Percentiles rank a stretch among this genome's conserved stretches.
Conservation (phyloP, 495 filamentous ascomycete genomes). For the Neurospora terricola region DNA sequence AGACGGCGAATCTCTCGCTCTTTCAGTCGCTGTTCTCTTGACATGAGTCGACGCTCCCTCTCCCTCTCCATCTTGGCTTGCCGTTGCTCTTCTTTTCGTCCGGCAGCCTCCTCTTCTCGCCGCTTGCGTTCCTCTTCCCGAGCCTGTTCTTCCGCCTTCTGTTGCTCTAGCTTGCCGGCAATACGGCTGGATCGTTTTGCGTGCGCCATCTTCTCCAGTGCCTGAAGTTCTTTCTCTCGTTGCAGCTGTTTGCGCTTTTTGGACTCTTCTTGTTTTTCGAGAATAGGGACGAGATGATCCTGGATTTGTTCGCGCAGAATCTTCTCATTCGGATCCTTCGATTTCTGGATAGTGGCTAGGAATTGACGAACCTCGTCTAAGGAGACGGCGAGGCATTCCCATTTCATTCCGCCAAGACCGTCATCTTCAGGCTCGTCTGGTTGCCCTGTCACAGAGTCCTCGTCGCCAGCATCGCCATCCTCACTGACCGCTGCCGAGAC, state of each 20-base stretch:
- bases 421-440: slow-evolving; percentile 42
- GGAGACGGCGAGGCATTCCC: slow-evolving; percentile 84
- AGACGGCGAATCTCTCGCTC: slow-evolving; percentile 75
- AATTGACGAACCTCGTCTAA: slow-evolving; percentile 67
- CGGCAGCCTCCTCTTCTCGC: slow-evolving; percentile 52
- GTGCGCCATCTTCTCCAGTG: slow-evolving; percentile 73
- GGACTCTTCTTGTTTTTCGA: slow-evolving; percentile 72
- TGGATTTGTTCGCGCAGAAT: slow-evolving; percentile 56
- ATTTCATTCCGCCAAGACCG: slow-evolving; percentile 62
- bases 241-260: slow-evolving; percentile 57
- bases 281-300: slow-evolving; percentile 68
- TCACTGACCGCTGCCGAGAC: slow-evolving; percentile 45
- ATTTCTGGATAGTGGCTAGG: slow-evolving; percentile 57
- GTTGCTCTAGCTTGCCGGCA: slow-evolving; percentile 68
- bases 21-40: slow-evolving; percentile 70
- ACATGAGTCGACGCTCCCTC: slow-evolving; percentile 70
- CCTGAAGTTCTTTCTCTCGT: slow-evolving; percentile 70
- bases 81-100: slow-evolving; percentile 57
- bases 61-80: slow-evolving; percentile 61
- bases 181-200: slow-evolving; percentile 89
- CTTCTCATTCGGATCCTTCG: slow-evolving; percentile 74
- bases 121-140: slow-evolving; percentile 63
- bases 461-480: slow-evolving; percentile 46
- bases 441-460: slow-evolving; percentile 20
- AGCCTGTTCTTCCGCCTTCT: slow-evolving; percentile 60